Evolutionary conservation across 805 yeast species (phyloP).

Genomic region (Zygoascus bituminiphila): DNA sequence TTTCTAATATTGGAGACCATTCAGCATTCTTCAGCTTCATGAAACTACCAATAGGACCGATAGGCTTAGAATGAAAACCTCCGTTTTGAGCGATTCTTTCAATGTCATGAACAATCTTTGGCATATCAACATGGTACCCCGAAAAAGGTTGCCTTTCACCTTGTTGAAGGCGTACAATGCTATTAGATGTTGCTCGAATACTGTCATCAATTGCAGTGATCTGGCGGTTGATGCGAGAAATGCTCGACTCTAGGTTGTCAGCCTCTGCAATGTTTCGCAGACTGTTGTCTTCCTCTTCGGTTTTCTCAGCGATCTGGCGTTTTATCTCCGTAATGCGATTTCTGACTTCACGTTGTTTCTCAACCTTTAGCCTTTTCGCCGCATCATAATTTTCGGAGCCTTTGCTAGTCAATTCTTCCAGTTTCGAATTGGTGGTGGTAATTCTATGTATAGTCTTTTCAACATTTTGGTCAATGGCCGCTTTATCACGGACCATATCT

Average conservation of each 20-base stretch:
- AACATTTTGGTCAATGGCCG: background rate
- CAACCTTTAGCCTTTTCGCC: background rate
- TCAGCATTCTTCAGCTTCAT: slow-evolving; percentile 47
- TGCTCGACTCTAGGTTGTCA: background rate
- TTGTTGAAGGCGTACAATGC: background rate
- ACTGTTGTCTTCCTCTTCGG: background rate
- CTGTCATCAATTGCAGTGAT: background rate
- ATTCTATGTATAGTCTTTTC: slow-evolving; percentile 1
- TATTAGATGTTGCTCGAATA: background rate
- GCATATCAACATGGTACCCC: background rate
- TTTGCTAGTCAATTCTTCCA: slow-evolving; percentile 2
- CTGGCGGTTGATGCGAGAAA: background rate
- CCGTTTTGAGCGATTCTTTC: background rate
- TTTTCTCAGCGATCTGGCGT: background rate
- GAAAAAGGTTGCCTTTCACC: background rate
- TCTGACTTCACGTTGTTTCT: background rate
- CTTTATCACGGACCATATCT: background rate
- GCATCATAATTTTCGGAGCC: background rate
- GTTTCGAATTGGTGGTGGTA: background rate
- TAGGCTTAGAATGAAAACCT: slow-evolving; percentile 34
- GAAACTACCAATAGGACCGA: slow-evolving; percentile 73
- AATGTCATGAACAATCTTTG: background rate
- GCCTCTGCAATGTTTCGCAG: background rate
- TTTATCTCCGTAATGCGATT: background rate
- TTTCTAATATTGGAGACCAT: slow-evolving; percentile 59